Evolutionary conservation across 257 asterid genomes (phyloP), one percentile per base, ranked within the genome.

Genomic region (Avicennia marina): DNA sequence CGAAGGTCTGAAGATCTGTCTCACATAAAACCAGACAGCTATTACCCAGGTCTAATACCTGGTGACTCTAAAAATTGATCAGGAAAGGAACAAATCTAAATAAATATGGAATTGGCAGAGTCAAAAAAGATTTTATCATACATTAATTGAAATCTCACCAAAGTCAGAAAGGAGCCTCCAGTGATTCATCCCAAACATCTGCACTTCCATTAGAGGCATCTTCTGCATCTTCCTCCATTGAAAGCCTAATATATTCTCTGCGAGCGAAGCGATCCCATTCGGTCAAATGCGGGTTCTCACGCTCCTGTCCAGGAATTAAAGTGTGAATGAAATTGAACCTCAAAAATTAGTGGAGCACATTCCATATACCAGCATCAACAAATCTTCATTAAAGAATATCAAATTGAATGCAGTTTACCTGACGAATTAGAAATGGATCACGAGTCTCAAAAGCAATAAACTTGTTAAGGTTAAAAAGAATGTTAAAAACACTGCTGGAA

Each of bases 211-310:
- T 89, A 32, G 99, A 93, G 64, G 97, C 99, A 71, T 93, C 97
- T 64, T 93, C 99, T 40, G 96, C 95, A 73, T 93, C 99, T 78
- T 93, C 99, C 82, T 93, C 99, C 99, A 93, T 93, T 7, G 99
- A 93, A 31, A 93, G 97, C 83, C 99, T 82, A 62, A 93, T 89
- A 74, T 93, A 93, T 74, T 93, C 99, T 73, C 99, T 77, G 71
- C 89, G 99, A 0, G 99, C 97, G 67, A 93, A 93, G 60, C 95
- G 97, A 70, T 93, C 99, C 99, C 99, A 93, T 73, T 93, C 99
- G 6, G 97, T 89, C 85, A 93, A 74, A 68, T 66, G 85, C 50
- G 99, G 99, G 74, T 93, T 93, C 78, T 93, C 99, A 8, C 99
- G 97, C 81, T 93, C 99, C 99, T 93, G 79, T 67, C 38, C 55